Percentiles rank a stretch among this genome's conserved stretches.
phyloP scores from a whole-genome alignment of 148 eudicot species.

The Nepenthes mirabilis region DNA sequence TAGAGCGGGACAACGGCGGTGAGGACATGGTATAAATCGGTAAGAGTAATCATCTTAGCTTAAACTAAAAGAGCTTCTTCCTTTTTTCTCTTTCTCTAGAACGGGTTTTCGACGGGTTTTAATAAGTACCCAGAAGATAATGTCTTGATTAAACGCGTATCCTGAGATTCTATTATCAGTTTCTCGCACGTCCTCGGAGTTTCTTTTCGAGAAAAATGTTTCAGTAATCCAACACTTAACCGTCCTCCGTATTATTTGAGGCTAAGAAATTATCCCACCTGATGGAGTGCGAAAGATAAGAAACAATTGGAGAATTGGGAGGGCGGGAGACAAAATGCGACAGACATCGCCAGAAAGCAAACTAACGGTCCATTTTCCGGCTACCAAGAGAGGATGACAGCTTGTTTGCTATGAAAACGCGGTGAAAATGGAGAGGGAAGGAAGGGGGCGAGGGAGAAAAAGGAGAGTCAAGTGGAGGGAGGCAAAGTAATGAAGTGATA shows the following conservation, averaged over 20 bases:
- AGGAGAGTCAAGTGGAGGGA: slow-evolving; percentile 7
- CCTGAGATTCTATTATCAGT: too few species aligned
- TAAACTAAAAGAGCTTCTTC: not conserved
- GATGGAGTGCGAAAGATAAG: too few species aligned
- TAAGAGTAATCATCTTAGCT: slow-evolving; percentile 33
- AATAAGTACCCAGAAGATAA: not conserved
- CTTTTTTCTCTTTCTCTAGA: too few species aligned
- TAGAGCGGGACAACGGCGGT: slow-evolving; percentile 74
- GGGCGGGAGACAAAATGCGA: not conserved
- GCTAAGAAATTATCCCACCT: too few species aligned
- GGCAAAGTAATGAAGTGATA: slow-evolving; percentile 8
- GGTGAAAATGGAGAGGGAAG: not conserved
- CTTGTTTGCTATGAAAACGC: not conserved
- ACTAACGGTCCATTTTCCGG: slow-evolving; percentile 18
- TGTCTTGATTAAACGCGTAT: too few species aligned
- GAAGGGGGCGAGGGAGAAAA: slow-evolving; percentile 7
- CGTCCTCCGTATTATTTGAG: too few species aligned
- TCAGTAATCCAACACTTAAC: too few species aligned
- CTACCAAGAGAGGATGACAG: not conserved
- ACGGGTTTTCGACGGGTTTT: not conserved
- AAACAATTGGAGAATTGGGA: slow-evolving; percentile 3
- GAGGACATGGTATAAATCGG: slow-evolving; percentile 70
- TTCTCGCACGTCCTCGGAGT: too few species aligned
- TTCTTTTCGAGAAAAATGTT: too few species aligned
- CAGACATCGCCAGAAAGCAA: slow-evolving; percentile 4